Conservation (phyloP, 2,329 filamentous ascomycete species). For the Penicillium hordei region DNA sequence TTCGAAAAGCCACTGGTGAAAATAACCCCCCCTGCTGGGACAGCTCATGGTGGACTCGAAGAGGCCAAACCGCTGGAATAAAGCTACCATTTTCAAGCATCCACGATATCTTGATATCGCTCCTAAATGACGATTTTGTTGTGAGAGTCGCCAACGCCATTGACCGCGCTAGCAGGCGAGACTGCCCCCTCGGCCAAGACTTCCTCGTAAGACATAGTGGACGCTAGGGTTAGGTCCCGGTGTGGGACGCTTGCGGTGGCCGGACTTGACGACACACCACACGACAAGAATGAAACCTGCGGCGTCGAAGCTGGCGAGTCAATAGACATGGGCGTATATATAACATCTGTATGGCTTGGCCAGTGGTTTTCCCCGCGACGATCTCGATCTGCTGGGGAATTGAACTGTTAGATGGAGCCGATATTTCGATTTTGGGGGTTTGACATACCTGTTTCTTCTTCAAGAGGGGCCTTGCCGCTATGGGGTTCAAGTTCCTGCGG, state of each 20-base stretch:
- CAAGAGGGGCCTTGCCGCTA: neutral
- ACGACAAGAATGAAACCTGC: slow-evolving; percentile 12
- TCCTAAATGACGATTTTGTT: neutral
- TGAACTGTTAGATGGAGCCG: neutral
- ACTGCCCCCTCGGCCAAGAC: slow-evolving; percentile 13
- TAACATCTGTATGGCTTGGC: slow-evolving; percentile 3
- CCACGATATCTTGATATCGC: neutral
- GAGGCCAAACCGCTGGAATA: neutral
- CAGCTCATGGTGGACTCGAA: neutral
- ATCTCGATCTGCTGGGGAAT: neutral
- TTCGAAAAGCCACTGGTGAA: neutral
- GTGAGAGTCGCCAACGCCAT: neutral
- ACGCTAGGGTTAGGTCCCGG: slow-evolving; percentile 20
- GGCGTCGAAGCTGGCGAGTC: slow-evolving; percentile 12
- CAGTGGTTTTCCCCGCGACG: slow-evolving; percentile 8
- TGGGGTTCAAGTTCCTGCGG: slow-evolving; percentile 1
- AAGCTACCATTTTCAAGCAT: neutral
- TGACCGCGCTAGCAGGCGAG: slow-evolving; percentile 4
- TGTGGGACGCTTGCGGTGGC: slow-evolving; percentile 17
- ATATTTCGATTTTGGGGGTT: neutral
- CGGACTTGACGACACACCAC: slow-evolving; percentile 17
- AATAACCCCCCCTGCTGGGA: neutral
- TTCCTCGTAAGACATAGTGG: slow-evolving; percentile 22
- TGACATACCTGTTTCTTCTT: slow-evolving; percentile 1
- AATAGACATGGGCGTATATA: neutral